Evolutionary conservation across 169 alveolate species (phyloP), one percentile per base, ranked within the genome.

Genomic region (Plasmodium billcollinsi): DNA sequence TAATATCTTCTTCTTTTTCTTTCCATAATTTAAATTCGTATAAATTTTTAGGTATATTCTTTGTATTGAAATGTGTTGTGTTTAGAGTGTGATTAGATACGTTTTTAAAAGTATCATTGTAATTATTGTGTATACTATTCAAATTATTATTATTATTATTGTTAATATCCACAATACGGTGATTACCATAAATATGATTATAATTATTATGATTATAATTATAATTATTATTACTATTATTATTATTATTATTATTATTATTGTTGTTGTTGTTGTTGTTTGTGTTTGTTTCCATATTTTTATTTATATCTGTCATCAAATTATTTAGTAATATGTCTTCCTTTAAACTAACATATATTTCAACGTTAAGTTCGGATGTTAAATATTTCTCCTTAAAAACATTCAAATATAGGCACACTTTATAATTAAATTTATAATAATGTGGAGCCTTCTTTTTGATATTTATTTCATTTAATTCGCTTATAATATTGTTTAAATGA

Each of bases 351-450:
- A 76, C 47, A 76, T 18, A 76, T 1, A 76, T 20, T 12, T 20
- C 69, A 9, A 52, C 33, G 49, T 45, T 49, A 20, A 76, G 26
- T 58, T 76, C 89, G 8, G 89, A 76, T 6, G 89, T 76, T 59
- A 76, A 65, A 26, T 76, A 76, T n/a, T 76, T 76, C 24, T 76
- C 89, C 26, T 76, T 76, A 76, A 76, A 76, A 8, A 76, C 89
- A 56, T 65, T 52, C 39, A 76, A 59, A 59, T 76, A 65, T n/a
- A 76, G 59, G 3, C 78, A 58, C 1, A 76, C 26, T 29, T 6
- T 49, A n/a, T 24, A 76, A 12, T 66, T 71, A 49, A 47, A 58
- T 59, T 76, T 66, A 45, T 76, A 76, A 26, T 76, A 66, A 8
- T 45, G 50, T 20, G 63, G 52, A 39, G 12, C 6, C 1, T 56